phyloP scores from a whole-genome alignment of 106 monocot genomes.

The Dactylorhiza incarnata region DNA sequence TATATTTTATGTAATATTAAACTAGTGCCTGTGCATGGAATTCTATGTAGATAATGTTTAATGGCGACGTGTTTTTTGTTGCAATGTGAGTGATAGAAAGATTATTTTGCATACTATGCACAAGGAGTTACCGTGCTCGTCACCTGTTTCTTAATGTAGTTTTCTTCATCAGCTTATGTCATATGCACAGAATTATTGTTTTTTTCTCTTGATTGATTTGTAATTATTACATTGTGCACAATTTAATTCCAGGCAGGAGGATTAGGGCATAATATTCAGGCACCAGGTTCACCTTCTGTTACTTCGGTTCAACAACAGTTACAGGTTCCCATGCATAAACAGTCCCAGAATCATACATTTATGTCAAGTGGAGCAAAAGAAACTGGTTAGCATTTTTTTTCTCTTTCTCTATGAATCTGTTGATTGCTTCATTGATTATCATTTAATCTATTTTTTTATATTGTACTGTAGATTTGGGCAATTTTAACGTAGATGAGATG shows the following conservation, averaged over 20 bases:
- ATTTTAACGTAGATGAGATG: slow-evolving; percentile 47
- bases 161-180: too few relatives aligned
- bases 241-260: slow-evolving; percentile 33
- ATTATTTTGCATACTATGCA: too few relatives aligned
- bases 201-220: background rate
- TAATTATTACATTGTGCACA: slow-evolving; percentile 2
- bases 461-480: slow-evolving; percentile 31
- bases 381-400: slow-evolving; percentile 24
- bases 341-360: slow-evolving; percentile 18
- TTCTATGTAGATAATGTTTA: too few relatives aligned
- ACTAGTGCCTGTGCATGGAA: too few relatives aligned
- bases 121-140: too few relatives aligned
- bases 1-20: too few relatives aligned
- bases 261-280: slow-evolving; percentile 47
- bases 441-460: background rate
- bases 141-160: too few relatives aligned
- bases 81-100: too few relatives aligned
- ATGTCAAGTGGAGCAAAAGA: slow-evolving; percentile 37
- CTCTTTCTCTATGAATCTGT: background rate
- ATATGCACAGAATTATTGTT: background rate
- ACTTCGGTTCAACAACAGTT: slow-evolving; percentile 24
- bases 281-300: slow-evolving; percentile 23
- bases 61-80: too few relatives aligned
- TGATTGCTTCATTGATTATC: background rate
- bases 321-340: slow-evolving; percentile 26